Percentiles rank a stretch among this genome's conserved stretches.
Evolutionary conservation across 371 early-diverging fungal species (phyloP).

Genomic region (Quaeritorhiza haematococci): DNA sequence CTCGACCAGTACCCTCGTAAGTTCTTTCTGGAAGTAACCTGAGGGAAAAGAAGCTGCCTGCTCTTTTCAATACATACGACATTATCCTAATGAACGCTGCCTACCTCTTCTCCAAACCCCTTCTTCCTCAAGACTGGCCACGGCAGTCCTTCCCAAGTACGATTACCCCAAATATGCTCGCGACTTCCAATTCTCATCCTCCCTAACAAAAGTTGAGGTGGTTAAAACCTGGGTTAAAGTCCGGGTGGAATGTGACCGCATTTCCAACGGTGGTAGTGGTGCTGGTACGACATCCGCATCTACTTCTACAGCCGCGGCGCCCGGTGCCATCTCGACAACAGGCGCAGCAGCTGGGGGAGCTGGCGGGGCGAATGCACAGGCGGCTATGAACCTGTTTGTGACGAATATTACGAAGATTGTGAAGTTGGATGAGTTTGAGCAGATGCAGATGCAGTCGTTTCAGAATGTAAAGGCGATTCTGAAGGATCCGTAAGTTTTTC

Average conservation of each 20-base stretch:
- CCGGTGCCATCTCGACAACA: too few species aligned
- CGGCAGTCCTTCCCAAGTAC: conserved; percentile 16
- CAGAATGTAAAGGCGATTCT: conserved; percentile 34
- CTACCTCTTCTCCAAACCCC: background rate
- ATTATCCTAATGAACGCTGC: background rate
- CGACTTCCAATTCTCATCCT: conserved; percentile 43
- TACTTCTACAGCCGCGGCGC: background rate
- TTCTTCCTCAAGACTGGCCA: conserved; percentile 12
- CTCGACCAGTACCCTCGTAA: too few species aligned
- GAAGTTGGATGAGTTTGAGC: conserved; percentile 52
- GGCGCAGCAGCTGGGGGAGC: background rate
- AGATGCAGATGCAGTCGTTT: conserved; percentile 38
- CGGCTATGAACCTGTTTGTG: conserved; percentile 6
- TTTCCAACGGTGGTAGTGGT: conserved; percentile 26
- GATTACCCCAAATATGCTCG: conserved; percentile 24
- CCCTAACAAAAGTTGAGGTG: conserved; percentile 44
- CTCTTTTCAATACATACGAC: background rate
- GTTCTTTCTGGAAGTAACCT: too few species aligned
- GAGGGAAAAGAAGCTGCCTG: background rate
- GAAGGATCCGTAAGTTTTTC: conserved; percentile 39
- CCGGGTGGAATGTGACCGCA: conserved; percentile 41
- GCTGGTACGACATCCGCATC: conserved; percentile 25
- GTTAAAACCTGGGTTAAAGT: conserved; percentile 40
- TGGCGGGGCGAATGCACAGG: background rate
- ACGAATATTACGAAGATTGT: conserved; percentile 40